phyloP scores from a whole-genome alignment of 179 eudicot genomes.

The Silene vulgaris region DNA sequence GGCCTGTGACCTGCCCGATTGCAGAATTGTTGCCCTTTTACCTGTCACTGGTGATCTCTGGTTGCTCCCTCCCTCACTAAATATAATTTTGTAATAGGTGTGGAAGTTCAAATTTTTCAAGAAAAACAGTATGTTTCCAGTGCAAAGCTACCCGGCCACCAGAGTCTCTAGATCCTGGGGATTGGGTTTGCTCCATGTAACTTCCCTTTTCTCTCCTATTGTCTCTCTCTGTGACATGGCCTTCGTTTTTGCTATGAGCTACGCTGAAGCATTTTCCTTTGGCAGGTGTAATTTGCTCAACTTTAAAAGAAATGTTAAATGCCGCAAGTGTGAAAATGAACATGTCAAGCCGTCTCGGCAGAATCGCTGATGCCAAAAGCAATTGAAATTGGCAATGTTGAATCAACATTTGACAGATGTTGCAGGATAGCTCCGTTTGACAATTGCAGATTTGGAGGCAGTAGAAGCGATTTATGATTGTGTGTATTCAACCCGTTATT shows the following conservation, averaged over 20 bases:
- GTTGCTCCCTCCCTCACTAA: background rate
- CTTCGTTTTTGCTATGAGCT: background rate
- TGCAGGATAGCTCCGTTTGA: too few relatives aligned
- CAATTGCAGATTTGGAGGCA: too few relatives aligned
- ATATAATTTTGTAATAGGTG: background rate
- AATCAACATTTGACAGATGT: too few relatives aligned
- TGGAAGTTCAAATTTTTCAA: background rate
- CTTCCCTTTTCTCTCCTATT: background rate
- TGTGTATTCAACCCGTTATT: too few relatives aligned
- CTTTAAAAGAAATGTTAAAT: constrained; percentile 4
- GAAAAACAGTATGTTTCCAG: background rate
- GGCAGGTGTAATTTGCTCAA: constrained; percentile 7
- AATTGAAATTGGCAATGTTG: too few relatives aligned
- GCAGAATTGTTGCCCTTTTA: too few relatives aligned
- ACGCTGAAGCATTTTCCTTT: constrained; percentile 3
- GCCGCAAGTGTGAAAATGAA: constrained; percentile 2
- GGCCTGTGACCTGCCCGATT: too few relatives aligned
- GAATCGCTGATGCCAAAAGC: too few relatives aligned
- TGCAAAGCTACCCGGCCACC: background rate
- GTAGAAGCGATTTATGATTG: too few relatives aligned
- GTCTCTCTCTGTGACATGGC: background rate
- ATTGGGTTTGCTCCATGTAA: constrained; percentile 9
- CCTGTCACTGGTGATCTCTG: background rate
- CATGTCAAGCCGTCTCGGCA: background rate
- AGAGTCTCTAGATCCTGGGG: background rate